Evolutionary conservation across 768 basidiomycete genomes (phyloP).

Genomic region (Suillus cothurnatus): DNA sequence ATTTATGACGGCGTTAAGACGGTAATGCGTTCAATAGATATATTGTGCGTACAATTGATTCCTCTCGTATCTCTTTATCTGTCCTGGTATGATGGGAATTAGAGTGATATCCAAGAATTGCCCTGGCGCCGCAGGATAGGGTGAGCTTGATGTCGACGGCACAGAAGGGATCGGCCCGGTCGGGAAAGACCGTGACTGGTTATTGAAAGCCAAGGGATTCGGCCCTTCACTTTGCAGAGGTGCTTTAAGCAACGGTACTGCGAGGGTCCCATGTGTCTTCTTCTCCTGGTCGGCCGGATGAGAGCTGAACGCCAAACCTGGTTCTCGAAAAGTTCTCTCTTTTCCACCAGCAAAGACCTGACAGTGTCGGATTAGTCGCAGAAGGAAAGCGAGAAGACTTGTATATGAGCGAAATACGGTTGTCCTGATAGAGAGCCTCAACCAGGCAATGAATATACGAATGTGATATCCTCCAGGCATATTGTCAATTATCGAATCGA

Average conservation of each 20-base stretch:
- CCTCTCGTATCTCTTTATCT: neutral
- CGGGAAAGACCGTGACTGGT: neutral
- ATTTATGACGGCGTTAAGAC: neutral
- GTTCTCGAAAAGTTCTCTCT: neutral
- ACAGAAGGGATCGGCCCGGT: neutral
- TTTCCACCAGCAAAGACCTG: neutral
- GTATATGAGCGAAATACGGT: neutral
- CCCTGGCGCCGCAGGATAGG: neutral
- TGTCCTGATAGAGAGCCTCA: neutral
- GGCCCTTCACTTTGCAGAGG: neutral
- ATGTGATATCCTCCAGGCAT: neutral
- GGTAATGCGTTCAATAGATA: neutral
- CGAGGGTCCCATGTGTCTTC: neutral
- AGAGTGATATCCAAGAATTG: neutral
- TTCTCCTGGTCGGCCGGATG: neutral
- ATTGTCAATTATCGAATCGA: neutral
- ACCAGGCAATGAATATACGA: neutral
- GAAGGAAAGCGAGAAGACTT: neutral
- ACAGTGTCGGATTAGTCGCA: neutral
- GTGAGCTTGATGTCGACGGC: neutral
- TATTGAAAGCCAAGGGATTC: neutral
- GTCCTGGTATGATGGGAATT: neutral
- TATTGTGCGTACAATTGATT: neutral
- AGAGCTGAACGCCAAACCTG: neutral
- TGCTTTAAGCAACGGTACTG: neutral